Conservation (phyloP, 108 stramenopile genomes). For the Craspedostauros australis region DNA sequence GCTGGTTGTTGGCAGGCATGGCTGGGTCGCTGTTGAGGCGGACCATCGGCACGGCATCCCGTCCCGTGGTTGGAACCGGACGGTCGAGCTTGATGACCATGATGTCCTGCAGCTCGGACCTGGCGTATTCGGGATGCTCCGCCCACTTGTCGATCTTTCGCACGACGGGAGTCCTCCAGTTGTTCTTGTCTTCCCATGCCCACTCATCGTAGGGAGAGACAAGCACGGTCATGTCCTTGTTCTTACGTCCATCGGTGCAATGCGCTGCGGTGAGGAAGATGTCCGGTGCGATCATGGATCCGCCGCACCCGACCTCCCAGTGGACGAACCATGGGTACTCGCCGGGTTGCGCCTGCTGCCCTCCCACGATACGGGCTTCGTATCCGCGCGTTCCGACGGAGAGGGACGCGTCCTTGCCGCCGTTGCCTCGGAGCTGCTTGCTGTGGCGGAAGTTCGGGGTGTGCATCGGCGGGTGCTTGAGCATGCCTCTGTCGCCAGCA, state of each 20-base stretch:
- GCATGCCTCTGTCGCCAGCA: constrained; percentile 10
- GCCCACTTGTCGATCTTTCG: constrained; percentile 1
- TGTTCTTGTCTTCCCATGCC: too few species aligned
- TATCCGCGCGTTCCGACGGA: constrained; percentile 6
- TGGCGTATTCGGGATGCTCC: constrained; percentile 29
- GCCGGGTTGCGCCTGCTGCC: too few species aligned
- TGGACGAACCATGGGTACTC: too few species aligned
- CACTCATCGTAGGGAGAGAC: constrained; percentile 13
- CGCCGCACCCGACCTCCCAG: constrained; percentile 32
- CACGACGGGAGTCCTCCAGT: neutral
- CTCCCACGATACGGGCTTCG: too few species aligned
- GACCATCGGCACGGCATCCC: constrained; percentile 3
- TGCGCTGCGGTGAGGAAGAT: constrained; percentile 49
- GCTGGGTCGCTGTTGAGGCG: constrained; percentile 28
- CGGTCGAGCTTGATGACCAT: constrained; percentile 15
- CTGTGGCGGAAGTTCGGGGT: neutral
- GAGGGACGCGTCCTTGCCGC: neutral
- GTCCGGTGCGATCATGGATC: constrained; percentile 36
- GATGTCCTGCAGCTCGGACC: constrained; percentile 25
- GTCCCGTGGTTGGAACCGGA: constrained; percentile 10
- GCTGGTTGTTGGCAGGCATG: constrained; percentile 17
- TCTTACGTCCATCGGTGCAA: constrained; percentile 13
- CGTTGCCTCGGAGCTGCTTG: neutral
- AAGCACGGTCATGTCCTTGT: constrained; percentile 4
- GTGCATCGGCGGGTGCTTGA: neutral